Conservation (phyloP, 495 filamentous ascomycete genomes). For the Penicillium bovifimosum region DNA sequence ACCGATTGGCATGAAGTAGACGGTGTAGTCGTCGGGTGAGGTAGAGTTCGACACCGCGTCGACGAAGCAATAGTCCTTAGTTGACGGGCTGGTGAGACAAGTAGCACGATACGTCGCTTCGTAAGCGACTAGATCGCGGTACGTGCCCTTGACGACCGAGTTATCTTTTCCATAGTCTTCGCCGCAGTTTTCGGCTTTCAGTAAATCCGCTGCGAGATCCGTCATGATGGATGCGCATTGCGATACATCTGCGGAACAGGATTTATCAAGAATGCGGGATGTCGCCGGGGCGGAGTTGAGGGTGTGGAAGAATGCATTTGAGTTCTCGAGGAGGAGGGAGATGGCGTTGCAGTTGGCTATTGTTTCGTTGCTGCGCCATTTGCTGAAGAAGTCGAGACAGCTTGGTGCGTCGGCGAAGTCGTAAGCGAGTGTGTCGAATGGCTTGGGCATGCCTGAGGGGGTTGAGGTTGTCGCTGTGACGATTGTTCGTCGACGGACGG, state of each 20-base stretch:
- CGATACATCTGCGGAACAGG: conserved; percentile 58
- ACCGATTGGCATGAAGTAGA: conserved; percentile 83
- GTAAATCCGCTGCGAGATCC: conserved; percentile 54
- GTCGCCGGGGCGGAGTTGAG: conserved; percentile 58
- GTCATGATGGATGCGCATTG: conserved; percentile 57
- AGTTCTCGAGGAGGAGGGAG: conserved; percentile 68
- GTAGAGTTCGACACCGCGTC: conserved; percentile 73
- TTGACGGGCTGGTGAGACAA: conserved; percentile 56
- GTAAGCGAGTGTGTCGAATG: conserved; percentile 66
- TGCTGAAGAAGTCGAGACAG: conserved; percentile 64
- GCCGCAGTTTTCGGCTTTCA: conserved; percentile 56
- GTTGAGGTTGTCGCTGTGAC: conserved; percentile 24
- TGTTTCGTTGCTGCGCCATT: conserved; percentile 55
- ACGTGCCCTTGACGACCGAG: conserved; percentile 65
- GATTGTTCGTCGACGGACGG: conserved; percentile 8
- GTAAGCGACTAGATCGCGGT: conserved; percentile 67
- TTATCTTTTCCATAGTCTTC: conserved; percentile 61
- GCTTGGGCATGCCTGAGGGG: conserved; percentile 49
- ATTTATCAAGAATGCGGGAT: conserved; percentile 62
- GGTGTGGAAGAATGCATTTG: conserved; percentile 71
- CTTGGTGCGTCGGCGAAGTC: conserved; percentile 55
- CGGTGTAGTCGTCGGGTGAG: conserved; percentile 60
- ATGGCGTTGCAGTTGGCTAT: conserved; percentile 68
- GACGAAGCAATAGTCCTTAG: conserved; percentile 59
- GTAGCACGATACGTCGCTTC: conserved; percentile 69